phyloP scores from a whole-genome alignment of 2,329 filamentous ascomycete genomes.

The Aspergillus sp. region DNA sequence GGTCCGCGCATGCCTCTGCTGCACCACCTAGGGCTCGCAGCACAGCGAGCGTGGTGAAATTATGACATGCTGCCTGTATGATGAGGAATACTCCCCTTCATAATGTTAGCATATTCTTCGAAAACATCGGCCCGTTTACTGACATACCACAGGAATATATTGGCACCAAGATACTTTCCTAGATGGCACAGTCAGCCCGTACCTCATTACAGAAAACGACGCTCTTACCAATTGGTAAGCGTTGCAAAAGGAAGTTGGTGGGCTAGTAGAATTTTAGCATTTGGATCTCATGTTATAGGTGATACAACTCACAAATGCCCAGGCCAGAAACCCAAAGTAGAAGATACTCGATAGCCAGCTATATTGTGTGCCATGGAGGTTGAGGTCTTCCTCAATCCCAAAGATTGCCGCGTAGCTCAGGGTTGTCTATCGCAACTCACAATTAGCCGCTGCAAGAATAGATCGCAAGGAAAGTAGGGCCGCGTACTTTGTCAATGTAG shows the following conservation, averaged over 20 bases:
- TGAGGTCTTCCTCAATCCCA: constrained; percentile 61
- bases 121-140: neutral
- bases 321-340: constrained; percentile 58
- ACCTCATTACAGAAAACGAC: too few relatives aligned
- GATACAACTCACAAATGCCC: constrained; percentile 44
- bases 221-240: constrained; percentile 50
- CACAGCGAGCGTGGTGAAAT: constrained; percentile 58
- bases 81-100: constrained; percentile 52
- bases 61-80: constrained; percentile 56
- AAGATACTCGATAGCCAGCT: constrained; percentile 59
- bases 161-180: constrained; percentile 57
- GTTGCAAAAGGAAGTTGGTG: constrained; percentile 57
- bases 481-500: constrained; percentile 49
- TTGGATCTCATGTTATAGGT: too few relatives aligned
- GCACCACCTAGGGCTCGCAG: constrained; percentile 60
- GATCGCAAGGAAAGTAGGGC: neutral
- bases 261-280: constrained; percentile 30
- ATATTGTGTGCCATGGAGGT: constrained; percentile 61
- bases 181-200: neutral
- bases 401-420: constrained; percentile 67
- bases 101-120: neutral
- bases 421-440: constrained; percentile 48
- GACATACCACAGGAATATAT: constrained; percentile 59
- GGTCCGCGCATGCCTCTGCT: constrained; percentile 60
- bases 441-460: neutral